These are phyloP conservation scores for Candida insectalens DNA, from an alignment of 805 yeast species.

Conservation along the genomic window DNA sequence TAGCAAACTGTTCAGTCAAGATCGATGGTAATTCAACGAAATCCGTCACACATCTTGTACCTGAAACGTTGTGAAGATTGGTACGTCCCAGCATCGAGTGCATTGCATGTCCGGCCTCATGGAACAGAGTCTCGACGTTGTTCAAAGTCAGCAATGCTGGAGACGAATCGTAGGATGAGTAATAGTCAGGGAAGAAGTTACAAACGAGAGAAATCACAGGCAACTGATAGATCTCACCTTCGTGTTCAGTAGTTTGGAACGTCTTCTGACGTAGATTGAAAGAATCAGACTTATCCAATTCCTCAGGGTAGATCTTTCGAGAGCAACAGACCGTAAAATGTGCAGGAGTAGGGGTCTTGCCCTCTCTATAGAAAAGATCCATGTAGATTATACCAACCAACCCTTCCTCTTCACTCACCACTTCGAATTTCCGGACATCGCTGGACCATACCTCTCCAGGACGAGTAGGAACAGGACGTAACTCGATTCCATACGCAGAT, in stretches of 20 bases:
- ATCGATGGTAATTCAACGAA: slow-evolving; percentile 96
- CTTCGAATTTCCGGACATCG: slow-evolving; percentile 77
- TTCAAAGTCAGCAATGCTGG: slow-evolving; percentile 51
- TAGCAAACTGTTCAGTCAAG: slow-evolving; percentile 90
- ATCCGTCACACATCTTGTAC: slow-evolving; percentile 92
- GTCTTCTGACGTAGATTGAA: slow-evolving; percentile 25
- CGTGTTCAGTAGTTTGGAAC: slow-evolving; percentile 26
- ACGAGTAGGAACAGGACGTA: slow-evolving; percentile 53
- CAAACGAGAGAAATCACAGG: slow-evolving; percentile 89
- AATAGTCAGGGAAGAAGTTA: slow-evolving; percentile 47
- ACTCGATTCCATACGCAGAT: slow-evolving; percentile 64
- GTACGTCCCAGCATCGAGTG: slow-evolving; percentile 96
- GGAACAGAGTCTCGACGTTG: slow-evolving; percentile 91
- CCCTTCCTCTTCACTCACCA: slow-evolving; percentile 52
- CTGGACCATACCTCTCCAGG: slow-evolving; percentile 83
- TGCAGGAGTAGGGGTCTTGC: slow-evolving; percentile 79
- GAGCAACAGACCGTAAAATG: slow-evolving; percentile 95
- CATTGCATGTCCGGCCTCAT: slow-evolving; percentile 99
- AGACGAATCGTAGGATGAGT: slow-evolving; percentile 6
- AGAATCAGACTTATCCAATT: slow-evolving; percentile 29
- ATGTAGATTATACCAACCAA: slow-evolving; percentile 76
- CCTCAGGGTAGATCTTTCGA: slow-evolving; percentile 58
- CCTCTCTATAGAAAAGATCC: slow-evolving; percentile 72
- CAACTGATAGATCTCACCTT: slow-evolving; percentile 54
- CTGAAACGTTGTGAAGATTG: slow-evolving; percentile 80